Evolutionary conservation across 345 rosid genomes (phyloP).

Genomic region (Murraya paniculata): DNA sequence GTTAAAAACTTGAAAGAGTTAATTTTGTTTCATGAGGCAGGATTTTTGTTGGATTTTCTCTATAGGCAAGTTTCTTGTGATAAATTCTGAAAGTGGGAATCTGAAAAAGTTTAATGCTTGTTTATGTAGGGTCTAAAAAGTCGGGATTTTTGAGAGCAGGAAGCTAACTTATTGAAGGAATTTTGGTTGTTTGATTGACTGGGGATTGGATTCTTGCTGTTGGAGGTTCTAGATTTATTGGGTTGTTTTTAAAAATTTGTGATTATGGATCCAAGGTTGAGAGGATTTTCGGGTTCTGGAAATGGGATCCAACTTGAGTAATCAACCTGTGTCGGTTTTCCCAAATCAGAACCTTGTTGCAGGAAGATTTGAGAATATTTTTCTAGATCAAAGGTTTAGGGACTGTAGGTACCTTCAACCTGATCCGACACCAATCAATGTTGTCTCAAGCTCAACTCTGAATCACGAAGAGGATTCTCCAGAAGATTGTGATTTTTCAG

Average conservation of each 20-base stretch:
- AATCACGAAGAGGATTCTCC: conserved; percentile 44
- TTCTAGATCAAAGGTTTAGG: conserved; percentile 24
- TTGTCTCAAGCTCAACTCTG: conserved; percentile 7
- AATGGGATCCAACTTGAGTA: conserved; percentile 38
- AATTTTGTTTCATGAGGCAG: not conserved
- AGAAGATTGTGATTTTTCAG: conserved; percentile 84
- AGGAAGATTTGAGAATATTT: conserved; percentile 28
- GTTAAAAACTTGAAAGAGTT: not conserved
- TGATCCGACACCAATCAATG: conserved; percentile 14
- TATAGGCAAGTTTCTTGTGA: not conserved
- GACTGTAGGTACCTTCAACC: conserved; percentile 35
- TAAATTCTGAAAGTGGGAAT: not conserved
- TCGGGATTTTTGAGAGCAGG: not conserved
- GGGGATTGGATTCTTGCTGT: not conserved
- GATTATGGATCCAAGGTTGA: conserved; percentile 54
- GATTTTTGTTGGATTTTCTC: not conserved
- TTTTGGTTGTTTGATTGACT: not conserved
- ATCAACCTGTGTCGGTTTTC: conserved; percentile 36
- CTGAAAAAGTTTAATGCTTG: not conserved
- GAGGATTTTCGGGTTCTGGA: conserved; percentile 32
- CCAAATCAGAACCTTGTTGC: conserved; percentile 40
- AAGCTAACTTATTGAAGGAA: not conserved
- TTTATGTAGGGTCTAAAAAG: not conserved
- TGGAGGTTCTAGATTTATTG: not conserved
- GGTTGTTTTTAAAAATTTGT: conserved; percentile 13